Evolutionary conservation across 2,329 filamentous ascomycete genomes (phyloP), one percentile per base, ranked within the genome.

Genomic region (Phoma herbarum): DNA sequence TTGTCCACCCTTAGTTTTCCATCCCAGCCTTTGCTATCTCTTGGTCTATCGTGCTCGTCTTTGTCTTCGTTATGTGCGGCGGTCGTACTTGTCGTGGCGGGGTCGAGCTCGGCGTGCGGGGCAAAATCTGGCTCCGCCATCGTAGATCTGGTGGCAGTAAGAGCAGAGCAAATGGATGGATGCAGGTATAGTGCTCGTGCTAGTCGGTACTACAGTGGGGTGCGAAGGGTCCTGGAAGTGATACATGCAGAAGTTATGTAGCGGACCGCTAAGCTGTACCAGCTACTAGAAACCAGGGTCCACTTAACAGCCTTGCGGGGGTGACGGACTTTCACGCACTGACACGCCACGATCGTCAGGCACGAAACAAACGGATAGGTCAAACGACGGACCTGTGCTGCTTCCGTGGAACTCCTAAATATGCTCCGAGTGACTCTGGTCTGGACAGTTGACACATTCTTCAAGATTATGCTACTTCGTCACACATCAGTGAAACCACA

Each of bases 1-100:
- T 88, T 88, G 61, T 90, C 88, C 49, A 97, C 79, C 37, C 91
- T 85, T 59, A 94, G 83, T 79, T 94, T 94, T 63, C 91, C 91
- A 76, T 94, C 91, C 91, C 91, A 94, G 61, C 91, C 91, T 70
- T 78, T 80, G 65, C 76, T 78, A 48, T 79, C 74, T 52, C 73
- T 57, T 33, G 74, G 75, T 35, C 66, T 72, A 59, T 53, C 43
- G 42, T 73, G 64, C 46, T 71, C 69, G 25, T 72, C 67, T 14
- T 59, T 63, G 28, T 71, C 64, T n/a, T 66, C 52, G 35, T 71
- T 60, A 51, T 52, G 64, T 9, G 20, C 55, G 16, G 55, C 63
- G 50, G 51, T 61, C 41, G 61, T 60, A 60, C 64, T 52, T 33
- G 60, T 29, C 31, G 60, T 60, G 22, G 70, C 65, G 68, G 68